These are phyloP conservation scores for Apium graveolens DNA, from an alignment of 129 eudicot genomes.

Conservation along the genomic window DNA sequence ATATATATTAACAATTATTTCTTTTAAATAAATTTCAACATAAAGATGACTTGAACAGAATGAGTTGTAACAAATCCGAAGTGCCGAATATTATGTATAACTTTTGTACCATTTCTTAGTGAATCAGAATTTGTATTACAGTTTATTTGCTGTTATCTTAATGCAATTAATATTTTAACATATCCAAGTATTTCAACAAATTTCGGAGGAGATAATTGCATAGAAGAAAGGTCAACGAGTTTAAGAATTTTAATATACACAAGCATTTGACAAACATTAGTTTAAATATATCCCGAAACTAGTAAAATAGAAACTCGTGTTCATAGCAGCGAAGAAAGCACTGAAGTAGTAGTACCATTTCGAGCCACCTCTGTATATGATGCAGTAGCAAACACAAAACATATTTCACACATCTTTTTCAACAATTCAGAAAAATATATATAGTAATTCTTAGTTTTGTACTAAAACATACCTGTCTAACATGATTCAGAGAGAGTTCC, in stretches of 20 bases:
- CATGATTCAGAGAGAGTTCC: conserved; percentile 48
- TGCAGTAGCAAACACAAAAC: not conserved
- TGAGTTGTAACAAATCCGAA: not conserved
- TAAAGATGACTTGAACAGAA: not conserved
- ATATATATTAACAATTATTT: too few species aligned
- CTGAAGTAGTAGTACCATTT: not conserved
- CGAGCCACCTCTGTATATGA: not conserved
- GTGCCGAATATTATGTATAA: not conserved
- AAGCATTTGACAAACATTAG: not conserved
- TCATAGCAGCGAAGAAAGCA: not conserved
- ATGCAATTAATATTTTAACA: not conserved
- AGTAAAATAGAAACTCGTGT: not conserved
- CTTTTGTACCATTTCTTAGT: not conserved
- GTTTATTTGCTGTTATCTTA: not conserved
- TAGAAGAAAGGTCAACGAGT: not conserved
- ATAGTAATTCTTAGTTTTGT: not conserved
- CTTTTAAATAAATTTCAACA: not conserved
- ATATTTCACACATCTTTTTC: not conserved
- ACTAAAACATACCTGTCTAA: conserved; percentile 31
- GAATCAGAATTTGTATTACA: not conserved
- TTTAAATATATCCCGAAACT: not conserved
- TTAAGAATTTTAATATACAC: not conserved
- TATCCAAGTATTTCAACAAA: not conserved
- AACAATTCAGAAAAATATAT: not conserved
- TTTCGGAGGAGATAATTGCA: not conserved